Evolutionary conservation across 208 protist species (phyloP).

Genomic region (Leishmania braziliensis): DNA sequence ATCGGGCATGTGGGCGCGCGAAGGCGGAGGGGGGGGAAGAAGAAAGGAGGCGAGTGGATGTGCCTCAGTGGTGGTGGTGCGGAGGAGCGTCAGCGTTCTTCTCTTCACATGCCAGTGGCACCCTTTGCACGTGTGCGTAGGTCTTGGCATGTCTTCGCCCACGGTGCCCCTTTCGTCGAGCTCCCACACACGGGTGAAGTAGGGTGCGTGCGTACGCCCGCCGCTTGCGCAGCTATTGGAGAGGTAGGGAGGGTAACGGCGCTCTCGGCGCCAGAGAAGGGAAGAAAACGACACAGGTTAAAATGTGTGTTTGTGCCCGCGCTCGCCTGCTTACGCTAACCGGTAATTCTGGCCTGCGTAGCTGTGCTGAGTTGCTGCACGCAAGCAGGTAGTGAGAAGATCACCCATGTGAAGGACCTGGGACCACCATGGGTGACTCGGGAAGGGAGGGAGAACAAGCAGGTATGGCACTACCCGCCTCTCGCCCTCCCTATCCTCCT

Average conservation of each 20-base stretch:
- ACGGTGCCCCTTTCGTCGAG: too few relatives aligned
- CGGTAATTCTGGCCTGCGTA: neutral
- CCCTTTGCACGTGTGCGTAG: neutral
- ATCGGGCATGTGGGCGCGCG: neutral
- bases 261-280: neutral
- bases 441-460: neutral
- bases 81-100: neutral
- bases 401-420: neutral
- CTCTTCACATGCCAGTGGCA: neutral
- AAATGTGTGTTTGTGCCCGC: neutral
- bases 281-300: neutral
- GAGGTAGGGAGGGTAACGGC: neutral
- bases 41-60: neutral
- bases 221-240: neutral
- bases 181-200: too few relatives aligned
- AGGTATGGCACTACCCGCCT: neutral
- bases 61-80: neutral
- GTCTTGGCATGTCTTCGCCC: neutral
- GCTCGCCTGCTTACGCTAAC: neutral
- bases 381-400: neutral
- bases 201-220: neutral
- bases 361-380: neutral
- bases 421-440: neutral
- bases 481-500: neutral
- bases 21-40: neutral